Evolutionary conservation across 1,284 basidiomycete genomes (phyloP).

Genomic region (Testicularia cyperi): DNA sequence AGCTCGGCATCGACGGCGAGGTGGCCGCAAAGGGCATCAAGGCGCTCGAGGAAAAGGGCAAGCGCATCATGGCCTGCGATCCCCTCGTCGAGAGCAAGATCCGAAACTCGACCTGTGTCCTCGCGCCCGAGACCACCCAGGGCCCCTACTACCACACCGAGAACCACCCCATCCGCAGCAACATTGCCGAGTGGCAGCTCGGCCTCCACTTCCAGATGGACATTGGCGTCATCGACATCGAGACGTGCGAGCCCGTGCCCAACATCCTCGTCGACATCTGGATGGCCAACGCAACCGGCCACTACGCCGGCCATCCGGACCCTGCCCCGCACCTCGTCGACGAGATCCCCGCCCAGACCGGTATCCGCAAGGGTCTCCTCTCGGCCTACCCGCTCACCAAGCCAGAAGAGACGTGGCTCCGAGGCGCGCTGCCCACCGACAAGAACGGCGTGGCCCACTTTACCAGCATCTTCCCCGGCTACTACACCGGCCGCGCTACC

Average conservation of each 20-base stretch:
- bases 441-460: slow-evolving; percentile 70
- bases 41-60: slow-evolving; percentile 44
- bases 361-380: slow-evolving; percentile 60
- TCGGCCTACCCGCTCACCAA: slow-evolving; percentile 61
- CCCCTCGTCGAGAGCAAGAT: slow-evolving; percentile 53
- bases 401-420: slow-evolving; percentile 65
- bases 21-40: slow-evolving; percentile 28
- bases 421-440: slow-evolving; percentile 72
- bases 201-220: slow-evolving; percentile 67
- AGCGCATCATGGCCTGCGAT: slow-evolving; percentile 56
- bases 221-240: slow-evolving; percentile 73
- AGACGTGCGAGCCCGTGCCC: slow-evolving; percentile 71
- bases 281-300: slow-evolving; percentile 61
- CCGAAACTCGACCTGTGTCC: slow-evolving; percentile 60
- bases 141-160: slow-evolving; percentile 64
- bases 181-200: slow-evolving; percentile 66
- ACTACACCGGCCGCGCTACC: slow-evolving; percentile 63
- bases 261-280: slow-evolving; percentile 74
- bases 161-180: slow-evolving; percentile 64
- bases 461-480: slow-evolving; percentile 71
- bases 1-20: slow-evolving; percentile 36
- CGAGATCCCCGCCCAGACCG: slow-evolving; percentile 58
- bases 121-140: slow-evolving; percentile 62
- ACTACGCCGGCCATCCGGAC: slow-evolving; percentile 64
- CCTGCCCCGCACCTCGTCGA: slow-evolving; percentile 59